Conservation (phyloP, 2,329 filamentous ascomycete species). For the Pseudohalonectria lignicola region DNA sequence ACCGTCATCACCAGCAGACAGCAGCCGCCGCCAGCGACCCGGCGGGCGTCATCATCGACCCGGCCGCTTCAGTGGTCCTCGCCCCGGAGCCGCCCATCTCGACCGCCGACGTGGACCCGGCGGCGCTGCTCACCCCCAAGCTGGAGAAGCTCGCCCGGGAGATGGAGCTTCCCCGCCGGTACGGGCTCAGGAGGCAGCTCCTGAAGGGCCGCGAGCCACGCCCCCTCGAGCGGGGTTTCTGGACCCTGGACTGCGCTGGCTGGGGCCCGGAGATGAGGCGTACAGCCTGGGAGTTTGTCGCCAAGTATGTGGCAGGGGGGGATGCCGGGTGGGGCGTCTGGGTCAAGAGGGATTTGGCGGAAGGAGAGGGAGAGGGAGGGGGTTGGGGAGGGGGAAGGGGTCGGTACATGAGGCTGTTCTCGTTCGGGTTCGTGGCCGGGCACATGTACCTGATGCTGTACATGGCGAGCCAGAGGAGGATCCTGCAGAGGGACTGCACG, state of each 20-base stretch:
- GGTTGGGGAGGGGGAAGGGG: constrained; percentile 10
- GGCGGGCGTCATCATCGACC: too few relatives aligned
- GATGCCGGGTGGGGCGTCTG: constrained; percentile 58
- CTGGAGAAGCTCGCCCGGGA: constrained; percentile 41
- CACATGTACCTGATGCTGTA: constrained; percentile 70
- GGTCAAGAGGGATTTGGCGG: constrained; percentile 34
- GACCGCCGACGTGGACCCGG: constrained; percentile 25
- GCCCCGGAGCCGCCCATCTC: constrained; percentile 43
- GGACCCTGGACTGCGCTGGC: constrained; percentile 48
- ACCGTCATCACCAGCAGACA: too few relatives aligned
- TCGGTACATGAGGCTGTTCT: constrained; percentile 52
- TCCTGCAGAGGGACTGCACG: constrained; percentile 21
- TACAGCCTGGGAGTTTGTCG: constrained; percentile 51
- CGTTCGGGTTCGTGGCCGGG: constrained; percentile 63
- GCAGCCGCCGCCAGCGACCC: too few relatives aligned
- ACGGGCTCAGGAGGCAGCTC: constrained; percentile 33
- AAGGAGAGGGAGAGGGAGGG: too few relatives aligned
- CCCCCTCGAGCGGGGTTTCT: constrained; percentile 65
- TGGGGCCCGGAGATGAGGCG: constrained; percentile 41
- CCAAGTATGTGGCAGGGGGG: constrained; percentile 46
- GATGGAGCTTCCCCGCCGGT: constrained; percentile 40
- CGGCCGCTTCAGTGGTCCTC: too few relatives aligned
- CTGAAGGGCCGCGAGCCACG: constrained; percentile 31
- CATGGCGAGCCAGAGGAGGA: constrained; percentile 53
- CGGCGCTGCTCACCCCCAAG: constrained; percentile 43